phyloP scores from a whole-genome alignment of 2,329 filamentous ascomycete genomes.

The Leptographium wingfieldii region DNA sequence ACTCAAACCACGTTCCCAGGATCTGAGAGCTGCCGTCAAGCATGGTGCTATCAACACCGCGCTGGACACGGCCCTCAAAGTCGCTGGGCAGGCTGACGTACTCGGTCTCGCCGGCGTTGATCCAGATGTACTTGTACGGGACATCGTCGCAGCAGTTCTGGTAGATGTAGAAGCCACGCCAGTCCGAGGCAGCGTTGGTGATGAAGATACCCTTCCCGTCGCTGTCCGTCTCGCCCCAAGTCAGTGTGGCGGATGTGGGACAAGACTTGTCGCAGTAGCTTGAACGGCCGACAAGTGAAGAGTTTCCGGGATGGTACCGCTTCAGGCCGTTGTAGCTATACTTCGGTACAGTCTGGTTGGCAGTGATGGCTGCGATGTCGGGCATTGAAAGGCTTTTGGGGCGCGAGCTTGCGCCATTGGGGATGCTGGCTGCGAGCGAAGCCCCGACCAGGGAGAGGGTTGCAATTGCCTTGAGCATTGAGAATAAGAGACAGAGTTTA shows the following conservation, averaged over 20 bases:
- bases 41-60: constrained; percentile 5
- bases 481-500: background rate
- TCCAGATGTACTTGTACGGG: constrained; percentile 8
- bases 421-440: constrained; percentile 1
- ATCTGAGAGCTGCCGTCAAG: constrained; percentile 1
- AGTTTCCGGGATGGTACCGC: background rate
- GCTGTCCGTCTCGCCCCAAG: constrained; percentile 3
- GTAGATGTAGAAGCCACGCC: constrained; percentile 7
- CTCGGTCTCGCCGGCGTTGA: constrained; percentile 5
- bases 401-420: background rate
- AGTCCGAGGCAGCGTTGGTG: constrained; percentile 4
- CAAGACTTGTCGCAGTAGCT: background rate
- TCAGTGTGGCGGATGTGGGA: background rate
- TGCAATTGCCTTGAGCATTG: background rate
- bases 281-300: background rate
- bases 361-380: background rate
- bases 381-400: background rate
- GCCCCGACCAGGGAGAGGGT: background rate
- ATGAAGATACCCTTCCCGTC: constrained; percentile 5
- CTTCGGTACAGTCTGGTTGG: background rate
- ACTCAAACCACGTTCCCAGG: constrained; percentile 6
- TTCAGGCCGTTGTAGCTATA: background rate
- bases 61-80: constrained; percentile 5
- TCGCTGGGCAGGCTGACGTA: constrained; percentile 2
- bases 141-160: constrained; percentile 5